Base-by-base conservation (phyloP, 2,329 filamentous ascomycete genomes). In the Rhynchosporium graminicola region DNA sequence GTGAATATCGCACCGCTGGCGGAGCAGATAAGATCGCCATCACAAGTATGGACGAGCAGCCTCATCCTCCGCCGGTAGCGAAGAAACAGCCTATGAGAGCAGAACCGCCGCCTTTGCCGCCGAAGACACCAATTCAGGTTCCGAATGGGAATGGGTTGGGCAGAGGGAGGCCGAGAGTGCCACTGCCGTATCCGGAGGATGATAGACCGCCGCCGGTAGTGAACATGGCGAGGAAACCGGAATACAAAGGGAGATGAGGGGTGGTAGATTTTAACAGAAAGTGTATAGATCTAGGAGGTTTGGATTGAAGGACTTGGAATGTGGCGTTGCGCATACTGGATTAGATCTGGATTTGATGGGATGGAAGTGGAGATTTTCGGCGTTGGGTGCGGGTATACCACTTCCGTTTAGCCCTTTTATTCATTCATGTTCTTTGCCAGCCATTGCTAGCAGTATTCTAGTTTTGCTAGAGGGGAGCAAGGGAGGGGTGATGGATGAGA, bases 161-260 rank as follows among this genome's bases (percentile, higher is more conserved):
- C 29, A 54, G 59, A 2, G 65, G 68, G 5, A 64, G 68, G 33
- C 67, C 48, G 69, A 75, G 65, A 51, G 60, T 57, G 5, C 65
- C 75, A 0, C 74, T 79, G 8, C 82, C 91, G 40, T 97, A 97
- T 74, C 94, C 94, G 0, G 77, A 91, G 54, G 87, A 87, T 51
- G 89, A 96, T 71, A 90, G 89, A 31, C 88, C 89, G 33, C 93
- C 94, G 20, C 94, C 94, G 3, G 80, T 84, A 6, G 92, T 96
- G 7, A 96, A 96, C 71, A 90, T 92, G 83, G 87, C 89, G 50
- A 86, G 88, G 69, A 97, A 97, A 75, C 94, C 94, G 8, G 68
- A 74, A 51, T 74, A 74, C 50, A 68, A 65, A 40, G 65, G 58
- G 5, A 42, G 50, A 43, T 63, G n/a, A 50, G 20, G 29, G 36